Conservation (phyloP, 1,284 basidiomycete genomes). For the Moesziomyces sp. region DNA sequence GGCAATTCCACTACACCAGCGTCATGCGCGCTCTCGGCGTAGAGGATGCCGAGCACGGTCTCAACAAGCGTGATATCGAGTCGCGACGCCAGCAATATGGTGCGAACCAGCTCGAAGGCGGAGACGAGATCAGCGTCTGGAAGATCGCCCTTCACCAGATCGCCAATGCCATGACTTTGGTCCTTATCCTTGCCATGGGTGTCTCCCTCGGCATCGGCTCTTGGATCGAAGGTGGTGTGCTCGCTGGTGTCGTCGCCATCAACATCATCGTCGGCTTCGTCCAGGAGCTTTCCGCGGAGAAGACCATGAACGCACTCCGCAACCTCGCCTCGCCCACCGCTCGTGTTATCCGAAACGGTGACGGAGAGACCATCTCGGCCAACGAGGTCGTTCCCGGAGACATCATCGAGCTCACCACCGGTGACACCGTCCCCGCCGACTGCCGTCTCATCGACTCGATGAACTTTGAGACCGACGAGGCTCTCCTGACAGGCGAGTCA, state of each 20-base stretch:
- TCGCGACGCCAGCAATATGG: slow-evolving; percentile 55
- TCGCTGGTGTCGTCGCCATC: slow-evolving; percentile 74
- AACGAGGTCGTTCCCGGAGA: slow-evolving; percentile 74
- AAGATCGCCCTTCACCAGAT: slow-evolving; percentile 63
- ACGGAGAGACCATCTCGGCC: slow-evolving; percentile 72
- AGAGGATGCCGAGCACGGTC: slow-evolving; percentile 50
- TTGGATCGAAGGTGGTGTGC: slow-evolving; percentile 76
- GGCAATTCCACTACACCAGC: slow-evolving; percentile 49
- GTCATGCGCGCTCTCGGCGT: slow-evolving; percentile 44
- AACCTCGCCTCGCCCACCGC: slow-evolving; percentile 76
- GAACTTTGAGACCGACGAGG: slow-evolving; percentile 73
- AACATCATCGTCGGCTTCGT: slow-evolving; percentile 71
- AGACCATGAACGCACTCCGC: slow-evolving; percentile 74
- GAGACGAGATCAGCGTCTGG: slow-evolving; percentile 56
- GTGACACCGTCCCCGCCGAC: slow-evolving; percentile 65
- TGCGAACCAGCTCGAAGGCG: slow-evolving; percentile 61
- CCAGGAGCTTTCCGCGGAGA: slow-evolving; percentile 74
- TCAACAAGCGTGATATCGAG: slow-evolving; percentile 49
- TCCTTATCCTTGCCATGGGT: slow-evolving; percentile 74
- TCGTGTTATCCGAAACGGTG: slow-evolving; percentile 73
- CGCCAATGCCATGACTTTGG: slow-evolving; percentile 67
- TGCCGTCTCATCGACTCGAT: slow-evolving; percentile 63
- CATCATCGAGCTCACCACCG: slow-evolving; percentile 65
- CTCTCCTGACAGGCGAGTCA: slow-evolving; percentile 77
- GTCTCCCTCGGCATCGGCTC: slow-evolving; percentile 74